Evolutionary conservation across 176 grass and related monocot genomes (phyloP).

Genomic region (Musa beccarii): DNA sequence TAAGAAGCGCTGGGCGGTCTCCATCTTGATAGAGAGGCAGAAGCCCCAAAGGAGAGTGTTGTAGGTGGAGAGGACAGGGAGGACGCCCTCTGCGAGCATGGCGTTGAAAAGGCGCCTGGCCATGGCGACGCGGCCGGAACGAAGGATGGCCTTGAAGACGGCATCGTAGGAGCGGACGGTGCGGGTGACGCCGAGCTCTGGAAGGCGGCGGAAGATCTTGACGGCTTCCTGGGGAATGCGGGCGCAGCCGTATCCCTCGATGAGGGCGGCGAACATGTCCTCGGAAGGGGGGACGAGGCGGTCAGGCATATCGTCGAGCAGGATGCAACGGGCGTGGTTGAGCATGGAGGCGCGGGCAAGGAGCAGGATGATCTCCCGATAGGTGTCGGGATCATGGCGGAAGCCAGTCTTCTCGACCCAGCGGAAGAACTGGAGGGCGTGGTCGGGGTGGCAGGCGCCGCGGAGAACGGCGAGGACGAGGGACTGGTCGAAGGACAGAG

Average conservation of each 20-base stretch:
- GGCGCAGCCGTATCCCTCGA: constrained; percentile 56
- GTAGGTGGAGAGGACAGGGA: constrained; percentile 55
- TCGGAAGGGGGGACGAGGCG: constrained; percentile 48
- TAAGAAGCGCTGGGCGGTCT: constrained; percentile 42
- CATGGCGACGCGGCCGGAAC: constrained; percentile 60
- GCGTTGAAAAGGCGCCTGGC: constrained; percentile 69
- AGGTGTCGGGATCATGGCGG: constrained; percentile 48
- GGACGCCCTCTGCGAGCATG: constrained; percentile 49
- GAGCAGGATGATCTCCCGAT: constrained; percentile 42
- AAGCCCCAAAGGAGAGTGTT: constrained; percentile 87
- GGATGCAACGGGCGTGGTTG: constrained; percentile 91
- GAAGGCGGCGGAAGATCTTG: constrained; percentile 85
- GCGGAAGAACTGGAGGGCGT: constrained; percentile 81
- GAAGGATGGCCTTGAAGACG: constrained; percentile 82
- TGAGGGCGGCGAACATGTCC: constrained; percentile 50
- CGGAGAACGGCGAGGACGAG: constrained; percentile 66
- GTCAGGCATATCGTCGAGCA: constrained; percentile 83
- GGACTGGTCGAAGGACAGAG: constrained; percentile 28
- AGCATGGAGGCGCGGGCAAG: constrained; percentile 62
- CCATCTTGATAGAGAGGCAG: constrained; percentile 71
- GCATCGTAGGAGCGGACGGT: constrained; percentile 70
- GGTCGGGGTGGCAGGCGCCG: constrained; percentile 32
- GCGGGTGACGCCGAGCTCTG: constrained; percentile 64
- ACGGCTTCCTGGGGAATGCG: constrained; percentile 82
- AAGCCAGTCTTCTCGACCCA: constrained; percentile 81